These are phyloP conservation scores for Sphaceloma murrayae DNA, from an alignment of 2,329 filamentous ascomycete genomes.

Conservation along the genomic window DNA sequence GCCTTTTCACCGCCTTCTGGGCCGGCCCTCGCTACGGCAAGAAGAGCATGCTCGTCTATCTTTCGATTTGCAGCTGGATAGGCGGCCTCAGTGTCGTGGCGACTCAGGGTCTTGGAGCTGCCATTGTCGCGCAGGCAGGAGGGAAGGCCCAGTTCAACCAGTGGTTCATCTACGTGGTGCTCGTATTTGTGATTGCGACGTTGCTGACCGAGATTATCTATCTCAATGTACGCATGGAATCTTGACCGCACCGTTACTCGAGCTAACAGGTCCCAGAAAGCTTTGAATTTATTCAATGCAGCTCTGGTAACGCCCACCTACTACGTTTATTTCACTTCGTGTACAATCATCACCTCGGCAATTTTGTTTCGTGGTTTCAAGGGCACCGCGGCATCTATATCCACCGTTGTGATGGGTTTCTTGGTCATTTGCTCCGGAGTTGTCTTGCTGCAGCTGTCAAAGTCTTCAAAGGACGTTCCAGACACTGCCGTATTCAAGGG, in stretches of 20 bases:
- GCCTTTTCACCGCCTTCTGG: slow-evolving; percentile 64
- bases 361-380: slow-evolving; percentile 92
- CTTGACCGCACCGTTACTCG: not conserved
- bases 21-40: slow-evolving; percentile 82
- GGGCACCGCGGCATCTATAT: slow-evolving; percentile 67
- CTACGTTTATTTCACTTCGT: slow-evolving; percentile 95
- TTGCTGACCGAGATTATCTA: slow-evolving; percentile 90
- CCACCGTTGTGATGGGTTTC: slow-evolving; percentile 88
- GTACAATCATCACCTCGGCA: slow-evolving; percentile 87
- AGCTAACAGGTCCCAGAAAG: slow-evolving; percentile 64
- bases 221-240: slow-evolving; percentile 62
- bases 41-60: slow-evolving; percentile 94
- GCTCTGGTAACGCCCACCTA: slow-evolving; percentile 96
- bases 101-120: slow-evolving; percentile 84
- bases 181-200: slow-evolving; percentile 85
- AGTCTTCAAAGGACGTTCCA: slow-evolving; percentile 94
- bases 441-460: slow-evolving; percentile 87
- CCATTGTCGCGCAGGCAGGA: slow-evolving; percentile 75
- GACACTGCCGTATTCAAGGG: slow-evolving; percentile 86
- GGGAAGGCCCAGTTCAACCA: slow-evolving; percentile 87
- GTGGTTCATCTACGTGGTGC: slow-evolving; percentile 88
- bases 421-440: slow-evolving; percentile 89
- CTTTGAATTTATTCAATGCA: slow-evolving; percentile 91
- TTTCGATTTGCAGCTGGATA: slow-evolving; percentile 90
- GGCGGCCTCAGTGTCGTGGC: slow-evolving; percentile 91